Evolutionary conservation across 2,329 filamentous ascomycete species (phyloP), one percentile per base, ranked within the genome.

Genomic region (Golovinomyces cichoracearum): DNA sequence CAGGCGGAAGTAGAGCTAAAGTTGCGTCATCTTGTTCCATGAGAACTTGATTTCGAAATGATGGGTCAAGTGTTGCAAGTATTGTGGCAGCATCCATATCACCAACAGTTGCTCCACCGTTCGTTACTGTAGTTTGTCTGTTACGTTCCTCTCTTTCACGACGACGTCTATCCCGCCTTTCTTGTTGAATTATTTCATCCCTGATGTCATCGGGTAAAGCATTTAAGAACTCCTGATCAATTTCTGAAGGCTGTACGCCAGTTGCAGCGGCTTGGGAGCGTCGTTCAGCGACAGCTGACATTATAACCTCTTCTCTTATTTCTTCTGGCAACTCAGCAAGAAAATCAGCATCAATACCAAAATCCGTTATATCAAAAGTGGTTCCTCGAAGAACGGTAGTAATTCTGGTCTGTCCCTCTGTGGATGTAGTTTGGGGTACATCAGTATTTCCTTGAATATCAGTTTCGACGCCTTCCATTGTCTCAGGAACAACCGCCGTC

Each of bases 311-410:
- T 62, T 95, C 88, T 42, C 90, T 74, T 60, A 95, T 78, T 52
- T 98, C 92, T 57, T 98, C 90, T 0, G 90, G 90, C n/a, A 98
- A 67, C n/a, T 88, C 92, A 51, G 90, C 83, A 5, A 98, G 74
- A 63, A 94, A 98, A 50, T 93, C 86, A 15, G 81, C 74, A 60
- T 98, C 90, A 56, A 98, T 95, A 45, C 88, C 86, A 52, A 98
- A 71, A 52, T 83, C 83, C 0, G 90, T 98, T 45, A 98, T 90
- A 61, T 98, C 90, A 48, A 93, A 74, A 57, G 90, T 78, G 53
- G 82, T 80, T 23, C 86, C 88, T 51, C 86, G 71, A 48, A 98
- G 85, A 1, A 74, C 86, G 15, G 83, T 92, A 57, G 78, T 79
- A 26, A 93, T 72, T 45, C 86, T 79, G 48, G 71, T 66, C 47